A percentile compares a stretch with the other conserved stretches of the same genome.
These are phyloP conservation scores for Apophysomyces ossiformis DNA, from an alignment of 371 early-diverging fungal genomes.

Conservation along the genomic window DNA sequence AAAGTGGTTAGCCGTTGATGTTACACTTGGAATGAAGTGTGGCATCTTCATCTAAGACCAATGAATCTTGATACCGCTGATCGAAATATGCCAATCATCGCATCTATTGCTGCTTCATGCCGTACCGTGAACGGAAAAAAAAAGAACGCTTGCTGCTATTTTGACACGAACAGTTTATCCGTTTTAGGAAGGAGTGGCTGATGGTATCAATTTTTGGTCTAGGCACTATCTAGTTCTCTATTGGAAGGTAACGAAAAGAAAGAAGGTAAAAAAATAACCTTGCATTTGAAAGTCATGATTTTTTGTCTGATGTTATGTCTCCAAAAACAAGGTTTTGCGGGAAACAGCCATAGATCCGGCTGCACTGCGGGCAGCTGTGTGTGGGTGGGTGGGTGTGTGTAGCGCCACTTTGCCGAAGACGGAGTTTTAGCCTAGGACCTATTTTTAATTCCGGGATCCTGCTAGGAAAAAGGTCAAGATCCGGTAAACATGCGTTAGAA, in stretches of 20 bases:
- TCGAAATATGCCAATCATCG: constrained; percentile 3
- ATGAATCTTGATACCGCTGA: neutral
- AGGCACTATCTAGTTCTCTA: neutral
- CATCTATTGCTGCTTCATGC: constrained; percentile 3
- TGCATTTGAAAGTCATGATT: neutral
- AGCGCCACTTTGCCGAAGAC: too few species aligned
- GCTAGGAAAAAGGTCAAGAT: too few species aligned
- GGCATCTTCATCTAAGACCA: neutral
- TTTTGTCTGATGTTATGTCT: constrained; percentile 5
- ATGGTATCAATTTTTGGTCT: neutral
- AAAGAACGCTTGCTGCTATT: neutral
- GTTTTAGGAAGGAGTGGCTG: constrained; percentile 9
- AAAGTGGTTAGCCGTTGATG: neutral
- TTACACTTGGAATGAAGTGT: neutral
- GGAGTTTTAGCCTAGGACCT: too few species aligned
- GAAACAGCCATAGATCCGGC: neutral
- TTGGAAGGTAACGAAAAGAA: neutral
- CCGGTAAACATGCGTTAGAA: too few species aligned
- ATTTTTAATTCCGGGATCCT: too few species aligned
- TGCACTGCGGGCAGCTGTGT: neutral
- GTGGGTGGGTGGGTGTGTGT: too few species aligned
- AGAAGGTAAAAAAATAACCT: neutral
- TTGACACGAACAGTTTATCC: neutral
- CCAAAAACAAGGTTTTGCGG: neutral
- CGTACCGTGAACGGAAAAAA: neutral